These are phyloP conservation scores for Metschnikowia proteae DNA, from an alignment of 805 yeast genomes.

Conservation along the genomic window DNA sequence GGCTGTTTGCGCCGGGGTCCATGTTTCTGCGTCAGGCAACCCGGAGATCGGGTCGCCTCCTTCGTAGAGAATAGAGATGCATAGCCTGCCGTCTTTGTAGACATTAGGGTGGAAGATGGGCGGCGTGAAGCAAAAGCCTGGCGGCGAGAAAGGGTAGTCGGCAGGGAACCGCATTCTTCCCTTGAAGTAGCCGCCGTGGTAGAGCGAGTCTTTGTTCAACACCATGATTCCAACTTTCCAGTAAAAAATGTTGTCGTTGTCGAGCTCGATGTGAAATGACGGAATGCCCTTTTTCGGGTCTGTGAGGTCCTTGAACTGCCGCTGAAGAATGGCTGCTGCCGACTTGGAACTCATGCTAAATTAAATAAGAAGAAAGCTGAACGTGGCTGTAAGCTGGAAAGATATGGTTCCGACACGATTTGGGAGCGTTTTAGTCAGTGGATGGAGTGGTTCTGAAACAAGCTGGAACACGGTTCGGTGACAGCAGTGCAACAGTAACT, in stretches of 20 bases:
- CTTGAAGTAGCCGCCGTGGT: constrained; percentile 91
- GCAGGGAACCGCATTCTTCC: constrained; percentile 92
- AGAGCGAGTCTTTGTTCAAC: constrained; percentile 80
- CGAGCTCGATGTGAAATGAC: constrained; percentile 60
- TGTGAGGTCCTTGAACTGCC: constrained; percentile 90
- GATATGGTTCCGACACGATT: no score
- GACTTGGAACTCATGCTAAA: constrained; percentile 44
- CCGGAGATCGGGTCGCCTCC: constrained; percentile 88
- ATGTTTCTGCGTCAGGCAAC: constrained; percentile 89
- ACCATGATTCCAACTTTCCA: constrained; percentile 94
- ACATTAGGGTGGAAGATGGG: constrained; percentile 95
- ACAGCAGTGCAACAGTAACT: background rate
- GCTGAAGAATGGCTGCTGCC: constrained; percentile 82
- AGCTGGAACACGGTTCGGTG: no score
- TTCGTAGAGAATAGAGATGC: constrained; percentile 89
- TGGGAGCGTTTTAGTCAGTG: no score
- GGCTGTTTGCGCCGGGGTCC: constrained; percentile 92
- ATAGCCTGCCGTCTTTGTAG: constrained; percentile 86
- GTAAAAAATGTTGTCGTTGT: constrained; percentile 52
- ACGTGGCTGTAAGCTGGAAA: no score
- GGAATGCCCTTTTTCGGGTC: constrained; percentile 77
- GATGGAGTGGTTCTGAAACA: no score
- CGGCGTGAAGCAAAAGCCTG: constrained; percentile 87
- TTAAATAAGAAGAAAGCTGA: background rate
- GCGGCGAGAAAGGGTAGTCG: constrained; percentile 91